Evolutionary conservation across 2,329 filamentous ascomycete genomes (phyloP).

Genomic region (Bisporella sp.): DNA sequence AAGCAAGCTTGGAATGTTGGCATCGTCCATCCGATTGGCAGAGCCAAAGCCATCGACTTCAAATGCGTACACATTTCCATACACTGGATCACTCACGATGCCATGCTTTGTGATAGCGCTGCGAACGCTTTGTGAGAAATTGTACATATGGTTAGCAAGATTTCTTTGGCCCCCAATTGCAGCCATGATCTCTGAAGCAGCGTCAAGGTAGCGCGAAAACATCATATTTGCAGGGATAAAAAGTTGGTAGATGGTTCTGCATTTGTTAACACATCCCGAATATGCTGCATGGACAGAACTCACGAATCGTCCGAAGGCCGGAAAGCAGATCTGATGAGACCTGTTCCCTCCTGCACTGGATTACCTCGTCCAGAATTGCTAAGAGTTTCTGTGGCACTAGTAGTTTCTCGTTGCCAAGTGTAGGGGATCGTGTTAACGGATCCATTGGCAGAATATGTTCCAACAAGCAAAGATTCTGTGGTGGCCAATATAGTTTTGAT

Average conservation of each 20-base stretch:
- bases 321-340: slow-evolving; percentile 81
- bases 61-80: slow-evolving; percentile 66
- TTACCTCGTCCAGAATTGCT: slow-evolving; percentile 71
- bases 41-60: slow-evolving; percentile 69
- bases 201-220: slow-evolving; percentile 57
- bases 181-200: slow-evolving; percentile 44
- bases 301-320: slow-evolving; percentile 82
- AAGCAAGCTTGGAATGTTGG: slow-evolving; percentile 62
- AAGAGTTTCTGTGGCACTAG: slow-evolving; percentile 73
- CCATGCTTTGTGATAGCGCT: slow-evolving; percentile 64
- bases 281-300: neutral
- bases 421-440: slow-evolving; percentile 55
- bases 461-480: slow-evolving; percentile 61
- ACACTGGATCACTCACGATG: slow-evolving; percentile 55
- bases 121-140: slow-evolving; percentile 55
- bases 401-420: slow-evolving; percentile 69
- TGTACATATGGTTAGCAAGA: slow-evolving; percentile 48
- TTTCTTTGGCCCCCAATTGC: slow-evolving; percentile 40
- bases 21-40: slow-evolving; percentile 61
- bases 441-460: slow-evolving; percentile 63
- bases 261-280: neutral
- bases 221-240: slow-evolving; percentile 89
- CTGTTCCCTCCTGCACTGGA: slow-evolving; percentile 67
- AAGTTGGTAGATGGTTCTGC: slow-evolving; percentile 64
- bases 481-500: slow-evolving; percentile 63